Evolutionary conservation across 345 rosid genomes (phyloP).

Genomic region (Excoecaria agallocha): DNA sequence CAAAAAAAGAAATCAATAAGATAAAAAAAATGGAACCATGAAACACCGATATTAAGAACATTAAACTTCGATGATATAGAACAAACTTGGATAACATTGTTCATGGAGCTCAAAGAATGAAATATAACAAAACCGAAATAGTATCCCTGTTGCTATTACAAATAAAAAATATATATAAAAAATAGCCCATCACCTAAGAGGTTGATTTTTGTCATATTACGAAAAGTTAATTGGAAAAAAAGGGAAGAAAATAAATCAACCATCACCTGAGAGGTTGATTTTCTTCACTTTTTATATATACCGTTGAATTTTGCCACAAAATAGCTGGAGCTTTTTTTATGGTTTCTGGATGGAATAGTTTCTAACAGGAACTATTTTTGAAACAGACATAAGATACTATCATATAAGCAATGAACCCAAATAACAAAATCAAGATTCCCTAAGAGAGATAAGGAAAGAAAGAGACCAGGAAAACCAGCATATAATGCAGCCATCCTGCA

Average conservation of each 20-base stretch:
- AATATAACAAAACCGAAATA: constrained; percentile 35
- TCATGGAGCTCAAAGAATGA: constrained; percentile 24
- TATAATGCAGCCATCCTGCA: too few relatives aligned
- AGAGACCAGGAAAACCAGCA: too few relatives aligned
- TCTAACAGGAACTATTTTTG: constrained; percentile 84
- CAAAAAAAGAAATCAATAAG: neutral
- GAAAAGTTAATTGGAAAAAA: too few relatives aligned
- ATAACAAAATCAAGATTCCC: too few relatives aligned
- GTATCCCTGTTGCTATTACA: constrained; percentile 27
- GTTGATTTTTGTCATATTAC: too few relatives aligned
- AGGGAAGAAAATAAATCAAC: too few relatives aligned
- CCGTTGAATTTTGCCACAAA: too few relatives aligned
- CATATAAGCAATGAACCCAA: too few relatives aligned
- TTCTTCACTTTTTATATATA: too few relatives aligned
- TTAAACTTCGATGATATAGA: neutral
- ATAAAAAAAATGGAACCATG: neutral
- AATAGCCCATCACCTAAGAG: neutral
- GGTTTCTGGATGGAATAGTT: too few relatives aligned
- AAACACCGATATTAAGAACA: neutral
- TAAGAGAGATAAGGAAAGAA: too few relatives aligned
- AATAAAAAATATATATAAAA: neutral
- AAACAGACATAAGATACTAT: neutral
- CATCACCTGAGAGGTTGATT: too few relatives aligned
- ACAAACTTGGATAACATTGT: constrained; percentile 26
- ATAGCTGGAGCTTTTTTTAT: constrained; percentile 93